These are phyloP conservation scores for Rehmannia glutinosa DNA, from an alignment of 257 asterid genomes.

Conservation along the genomic window DNA sequence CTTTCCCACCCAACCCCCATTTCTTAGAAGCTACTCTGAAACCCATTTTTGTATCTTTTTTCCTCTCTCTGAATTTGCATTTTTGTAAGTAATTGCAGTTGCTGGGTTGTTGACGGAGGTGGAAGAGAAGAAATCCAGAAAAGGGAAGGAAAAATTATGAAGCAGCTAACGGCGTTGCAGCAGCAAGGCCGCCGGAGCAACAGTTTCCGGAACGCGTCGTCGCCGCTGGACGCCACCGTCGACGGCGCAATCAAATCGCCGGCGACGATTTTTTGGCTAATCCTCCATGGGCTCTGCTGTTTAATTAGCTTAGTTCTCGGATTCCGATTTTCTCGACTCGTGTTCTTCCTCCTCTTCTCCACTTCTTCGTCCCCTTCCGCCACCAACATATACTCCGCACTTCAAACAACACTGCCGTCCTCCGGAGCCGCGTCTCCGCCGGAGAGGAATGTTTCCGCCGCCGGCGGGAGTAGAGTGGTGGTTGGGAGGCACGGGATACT, in stretches of 20 bases:
- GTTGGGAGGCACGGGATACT: conserved; percentile 96
- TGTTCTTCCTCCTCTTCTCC: conserved; percentile 68
- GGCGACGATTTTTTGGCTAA: conserved; percentile 69
- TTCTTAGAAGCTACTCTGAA: conserved; percentile 36
- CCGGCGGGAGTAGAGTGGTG: conserved; percentile 60
- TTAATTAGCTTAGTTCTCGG: conserved; percentile 86
- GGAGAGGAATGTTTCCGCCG: conserved; percentile 32
- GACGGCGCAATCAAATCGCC: conserved; percentile 72
- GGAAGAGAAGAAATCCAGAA: not conserved
- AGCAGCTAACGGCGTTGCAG: conserved; percentile 82
- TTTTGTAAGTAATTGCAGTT: conserved; percentile 15
- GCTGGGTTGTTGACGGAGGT: conserved; percentile 14
- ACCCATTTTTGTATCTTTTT: not conserved
- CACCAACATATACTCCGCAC: conserved; percentile 38
- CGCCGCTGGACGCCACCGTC: conserved; percentile 60
- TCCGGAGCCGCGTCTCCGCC: conserved; percentile 20
- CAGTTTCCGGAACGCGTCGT: conserved; percentile 59
- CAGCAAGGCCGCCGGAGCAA: conserved; percentile 83
- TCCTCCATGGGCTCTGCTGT: conserved; percentile 77
- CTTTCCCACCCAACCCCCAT: conserved; percentile 24
- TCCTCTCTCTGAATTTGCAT: conserved; percentile 11
- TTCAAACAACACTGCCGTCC: conserved; percentile 16
- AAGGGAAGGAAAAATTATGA: conserved; percentile 23
- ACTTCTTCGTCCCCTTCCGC: conserved; percentile 38
- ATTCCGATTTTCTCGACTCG: conserved; percentile 84